Percentiles rank a stretch among this genome's conserved stretches.
phyloP scores from a whole-genome alignment of 345 rosid species.

The Murraya koenigii region DNA sequence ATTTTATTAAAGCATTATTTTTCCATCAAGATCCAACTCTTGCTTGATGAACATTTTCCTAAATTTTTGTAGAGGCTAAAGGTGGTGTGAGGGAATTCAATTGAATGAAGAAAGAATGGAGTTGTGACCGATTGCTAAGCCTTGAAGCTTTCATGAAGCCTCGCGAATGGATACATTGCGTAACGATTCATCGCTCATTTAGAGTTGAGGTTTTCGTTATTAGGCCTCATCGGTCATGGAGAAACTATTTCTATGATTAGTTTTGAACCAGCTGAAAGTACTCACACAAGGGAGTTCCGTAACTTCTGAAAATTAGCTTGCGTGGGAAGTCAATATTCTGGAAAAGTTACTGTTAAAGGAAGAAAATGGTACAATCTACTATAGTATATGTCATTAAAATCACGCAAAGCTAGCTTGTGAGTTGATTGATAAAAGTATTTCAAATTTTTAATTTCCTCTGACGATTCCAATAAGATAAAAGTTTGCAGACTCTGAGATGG shows the following conservation, averaged over 20 bases:
- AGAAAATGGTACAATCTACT: neutral
- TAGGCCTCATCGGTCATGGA: neutral
- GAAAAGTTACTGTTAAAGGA: neutral
- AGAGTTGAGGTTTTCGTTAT: constrained; percentile 18
- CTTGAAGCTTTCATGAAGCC: constrained; percentile 1
- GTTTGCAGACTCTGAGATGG: neutral
- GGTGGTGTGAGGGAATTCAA: constrained; percentile 1
- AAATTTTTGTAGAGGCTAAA: constrained; percentile 10
- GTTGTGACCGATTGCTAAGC: constrained; percentile 10
- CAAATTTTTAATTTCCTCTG: neutral
- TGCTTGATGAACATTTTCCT: no score
- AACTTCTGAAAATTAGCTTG: neutral
- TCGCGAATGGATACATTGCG: neutral
- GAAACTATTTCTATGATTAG: constrained; percentile 6
- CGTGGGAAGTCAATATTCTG: neutral
- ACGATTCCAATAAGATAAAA: neutral
- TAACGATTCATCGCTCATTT: constrained; percentile 10
- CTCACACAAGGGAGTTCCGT: neutral
- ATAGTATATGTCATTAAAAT: no score
- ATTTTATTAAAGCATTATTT: no score
- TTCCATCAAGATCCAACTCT: no score
- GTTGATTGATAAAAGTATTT: no score
- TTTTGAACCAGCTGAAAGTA: neutral
- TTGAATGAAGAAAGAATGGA: constrained; percentile 7
- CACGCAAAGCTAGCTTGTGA: no score